Percentiles rank a stretch among this genome's conserved stretches.
Conservation (phyloP, 1,284 basidiomycete species). For the Athelia psychrophila region DNA sequence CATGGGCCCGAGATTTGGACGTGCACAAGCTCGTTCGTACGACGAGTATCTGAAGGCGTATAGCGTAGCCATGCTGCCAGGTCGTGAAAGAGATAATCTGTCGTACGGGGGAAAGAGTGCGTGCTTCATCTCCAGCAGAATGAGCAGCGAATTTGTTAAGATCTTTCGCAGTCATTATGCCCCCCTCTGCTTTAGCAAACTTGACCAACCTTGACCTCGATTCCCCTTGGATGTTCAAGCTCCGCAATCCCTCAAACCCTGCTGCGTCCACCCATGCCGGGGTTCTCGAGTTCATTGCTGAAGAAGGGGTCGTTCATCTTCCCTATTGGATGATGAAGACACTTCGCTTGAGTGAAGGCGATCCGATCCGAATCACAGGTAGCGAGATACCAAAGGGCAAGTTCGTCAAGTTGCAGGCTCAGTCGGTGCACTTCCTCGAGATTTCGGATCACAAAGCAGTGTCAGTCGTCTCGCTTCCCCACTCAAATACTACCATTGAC, state of each 20-base stretch:
- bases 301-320: constrained; percentile 93
- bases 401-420: constrained; percentile 96
- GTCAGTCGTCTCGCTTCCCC: constrained; percentile 47
- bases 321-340: constrained; percentile 99
- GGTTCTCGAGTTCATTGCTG: constrained; percentile 98
- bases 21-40: constrained; percentile 61
- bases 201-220: constrained; percentile 89
- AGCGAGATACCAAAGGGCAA: constrained; percentile 90
- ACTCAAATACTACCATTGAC: constrained; percentile 3
- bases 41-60: constrained; percentile 86
- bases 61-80: constrained; percentile 83
- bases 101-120: constrained; percentile 97
- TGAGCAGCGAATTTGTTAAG: constrained; percentile 6
- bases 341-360: constrained; percentile 89
- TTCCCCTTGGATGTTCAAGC: constrained; percentile 94
- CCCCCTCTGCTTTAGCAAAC: constrained; percentile 89
- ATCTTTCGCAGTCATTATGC: constrained; percentile 85
- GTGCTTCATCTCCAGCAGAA: constrained; percentile 32
- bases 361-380: constrained; percentile 91
- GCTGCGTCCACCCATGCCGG: constrained; percentile 92
- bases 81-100: constrained; percentile 80
- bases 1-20: constrained; percentile 41
- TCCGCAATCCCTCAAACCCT: constrained; percentile 86
- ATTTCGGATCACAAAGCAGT: constrained; percentile 96
- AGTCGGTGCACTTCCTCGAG: constrained; percentile 93